These are phyloP conservation scores for Nakazawaea peltata DNA, from an alignment of 805 yeast genomes.

Conservation along the genomic window DNA sequence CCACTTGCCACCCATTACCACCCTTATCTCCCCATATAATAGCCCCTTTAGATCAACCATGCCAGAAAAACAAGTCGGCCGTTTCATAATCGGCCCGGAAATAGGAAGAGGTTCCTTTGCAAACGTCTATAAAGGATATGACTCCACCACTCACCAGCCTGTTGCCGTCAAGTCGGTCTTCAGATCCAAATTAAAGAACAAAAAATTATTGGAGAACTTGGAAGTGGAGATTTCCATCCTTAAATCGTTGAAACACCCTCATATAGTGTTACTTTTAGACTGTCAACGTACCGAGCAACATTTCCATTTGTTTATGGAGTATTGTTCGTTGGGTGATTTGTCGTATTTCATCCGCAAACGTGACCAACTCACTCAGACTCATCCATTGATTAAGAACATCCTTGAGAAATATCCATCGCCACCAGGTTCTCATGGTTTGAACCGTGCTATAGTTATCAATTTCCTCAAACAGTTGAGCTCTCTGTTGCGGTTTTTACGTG, in stretches of 20 bases:
- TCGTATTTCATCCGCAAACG: conserved; percentile 78
- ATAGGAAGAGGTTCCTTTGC: conserved; percentile 97
- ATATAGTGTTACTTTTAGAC: conserved; percentile 80
- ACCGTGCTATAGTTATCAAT: conserved; percentile 71
- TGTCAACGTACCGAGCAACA: conserved; percentile 68
- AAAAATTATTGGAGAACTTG: conserved; percentile 81
- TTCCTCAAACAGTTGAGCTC: conserved; percentile 81
- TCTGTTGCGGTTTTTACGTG: conserved; percentile 75
- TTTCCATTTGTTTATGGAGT: conserved; percentile 91
- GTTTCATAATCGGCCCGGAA: conserved; percentile 62
- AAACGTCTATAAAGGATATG: conserved; percentile 80
- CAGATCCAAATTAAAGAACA: conserved; percentile 72
- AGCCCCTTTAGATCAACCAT: too few relatives aligned
- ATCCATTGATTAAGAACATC: conserved; percentile 72
- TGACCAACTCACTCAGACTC: conserved; percentile 59
- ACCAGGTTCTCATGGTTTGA: conserved; percentile 64
- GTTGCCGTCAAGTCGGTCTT: conserved; percentile 90
- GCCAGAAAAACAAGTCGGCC: conserved; percentile 26
- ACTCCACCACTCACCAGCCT: conserved; percentile 41
- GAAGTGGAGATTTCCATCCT: conserved; percentile 89
- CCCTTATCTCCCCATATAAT: too few relatives aligned
- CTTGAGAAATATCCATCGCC: conserved; percentile 82
- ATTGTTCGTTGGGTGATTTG: conserved; percentile 91
- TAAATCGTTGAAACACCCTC: conserved; percentile 86
- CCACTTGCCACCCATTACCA: too few relatives aligned